Conservation (phyloP, 805 yeast genomes). For the Suhomyces prunicola region DNA sequence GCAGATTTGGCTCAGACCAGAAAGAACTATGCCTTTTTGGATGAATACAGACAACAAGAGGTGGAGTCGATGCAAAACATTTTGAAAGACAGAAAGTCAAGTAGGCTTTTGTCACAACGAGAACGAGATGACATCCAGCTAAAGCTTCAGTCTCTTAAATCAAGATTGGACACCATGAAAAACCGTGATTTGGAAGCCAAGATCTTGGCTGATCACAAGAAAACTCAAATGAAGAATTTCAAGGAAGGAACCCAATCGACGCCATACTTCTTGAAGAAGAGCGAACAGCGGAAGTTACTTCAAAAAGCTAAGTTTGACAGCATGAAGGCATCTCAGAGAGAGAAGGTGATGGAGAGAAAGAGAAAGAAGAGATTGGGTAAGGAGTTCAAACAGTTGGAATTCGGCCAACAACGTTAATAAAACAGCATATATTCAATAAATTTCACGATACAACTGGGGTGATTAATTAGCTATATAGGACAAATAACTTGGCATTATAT, state of each 20-base stretch:
- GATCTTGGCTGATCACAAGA: slow-evolving; percentile 59
- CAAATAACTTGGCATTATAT: background rate
- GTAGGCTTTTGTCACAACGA: slow-evolving; percentile 35
- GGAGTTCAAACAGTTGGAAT: slow-evolving; percentile 60
- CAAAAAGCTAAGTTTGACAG: slow-evolving; percentile 75
- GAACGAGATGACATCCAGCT: slow-evolving; percentile 55
- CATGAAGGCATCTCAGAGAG: slow-evolving; percentile 70
- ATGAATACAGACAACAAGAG: slow-evolving; percentile 79
- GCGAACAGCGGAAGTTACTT: slow-evolving; percentile 69
- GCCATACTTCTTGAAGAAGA: slow-evolving; percentile 59
- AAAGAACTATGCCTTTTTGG: slow-evolving; percentile 78
- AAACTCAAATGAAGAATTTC: slow-evolving; percentile 44
- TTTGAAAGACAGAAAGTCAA: slow-evolving; percentile 52
- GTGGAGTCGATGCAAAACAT: slow-evolving; percentile 55
- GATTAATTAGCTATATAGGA: background rate
- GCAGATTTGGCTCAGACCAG: slow-evolving; percentile 68
- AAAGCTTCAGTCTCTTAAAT: slow-evolving; percentile 59
- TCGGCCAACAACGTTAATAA: slow-evolving; percentile 11
- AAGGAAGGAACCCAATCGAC: slow-evolving; percentile 48
- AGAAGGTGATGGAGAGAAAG: slow-evolving; percentile 82
- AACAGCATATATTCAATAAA: background rate
- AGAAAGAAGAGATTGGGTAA: slow-evolving; percentile 80
- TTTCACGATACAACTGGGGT: background rate
- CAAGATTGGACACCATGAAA: slow-evolving; percentile 64
- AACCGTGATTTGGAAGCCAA: slow-evolving; percentile 72